Percentiles rank a stretch among this genome's conserved stretches.
Conservation (phyloP, 495 filamentous ascomycete species). For the Neurospora sp. region DNA sequence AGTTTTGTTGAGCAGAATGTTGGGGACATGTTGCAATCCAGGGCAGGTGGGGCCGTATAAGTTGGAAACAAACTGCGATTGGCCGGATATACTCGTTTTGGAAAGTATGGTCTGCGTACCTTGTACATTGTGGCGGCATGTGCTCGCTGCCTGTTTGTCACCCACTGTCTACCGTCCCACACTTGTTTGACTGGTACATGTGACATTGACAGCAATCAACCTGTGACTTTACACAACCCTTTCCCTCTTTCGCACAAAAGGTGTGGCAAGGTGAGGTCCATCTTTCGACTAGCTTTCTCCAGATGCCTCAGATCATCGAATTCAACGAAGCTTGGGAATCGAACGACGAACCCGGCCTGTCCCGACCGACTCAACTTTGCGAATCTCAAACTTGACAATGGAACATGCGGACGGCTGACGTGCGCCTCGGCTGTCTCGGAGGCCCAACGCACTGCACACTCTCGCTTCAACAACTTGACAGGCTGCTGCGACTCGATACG, state of each 20-base stretch:
- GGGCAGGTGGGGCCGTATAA: background rate
- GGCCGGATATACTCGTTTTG: background rate
- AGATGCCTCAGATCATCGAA: background rate
- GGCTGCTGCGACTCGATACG: background rate
- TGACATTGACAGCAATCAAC: background rate
- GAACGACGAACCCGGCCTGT: background rate
- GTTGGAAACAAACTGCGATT: background rate
- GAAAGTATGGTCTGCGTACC: background rate
- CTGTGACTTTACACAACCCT: background rate
- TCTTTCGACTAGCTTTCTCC: background rate
- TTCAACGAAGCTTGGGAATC: background rate
- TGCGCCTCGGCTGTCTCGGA: background rate
- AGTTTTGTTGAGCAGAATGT: slow-evolving; percentile 30
- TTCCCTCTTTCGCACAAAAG: background rate
- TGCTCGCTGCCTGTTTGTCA: background rate
- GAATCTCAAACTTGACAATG: background rate
- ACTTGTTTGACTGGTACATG: background rate
- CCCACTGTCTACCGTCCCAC: background rate
- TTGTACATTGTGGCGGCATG: background rate
- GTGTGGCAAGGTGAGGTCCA: background rate
- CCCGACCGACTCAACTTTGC: background rate
- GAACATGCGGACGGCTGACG: background rate
- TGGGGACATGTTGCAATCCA: slow-evolving; percentile 13
- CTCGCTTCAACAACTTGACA: background rate
- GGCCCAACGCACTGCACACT: background rate